Percentiles rank a stretch among this genome's conserved stretches.
phyloP scores from a whole-genome alignment of 2,329 filamentous ascomycete genomes.

The Chaetomium strumarium region DNA sequence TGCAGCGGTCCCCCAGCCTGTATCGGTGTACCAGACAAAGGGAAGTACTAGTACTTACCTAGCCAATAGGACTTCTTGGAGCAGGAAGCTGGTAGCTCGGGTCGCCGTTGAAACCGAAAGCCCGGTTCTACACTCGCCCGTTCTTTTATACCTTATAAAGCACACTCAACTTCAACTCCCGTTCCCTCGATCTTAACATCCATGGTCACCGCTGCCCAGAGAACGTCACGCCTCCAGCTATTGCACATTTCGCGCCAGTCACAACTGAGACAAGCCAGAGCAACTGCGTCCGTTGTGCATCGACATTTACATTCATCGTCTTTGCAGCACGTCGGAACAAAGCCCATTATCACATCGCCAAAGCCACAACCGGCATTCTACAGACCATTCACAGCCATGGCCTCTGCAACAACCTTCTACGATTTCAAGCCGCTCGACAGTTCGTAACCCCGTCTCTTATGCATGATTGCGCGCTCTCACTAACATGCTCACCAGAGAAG shows the following conservation, averaged over 20 bases:
- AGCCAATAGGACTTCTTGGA: too few species aligned
- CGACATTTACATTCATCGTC: neutral
- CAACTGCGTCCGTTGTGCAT: neutral
- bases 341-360: neutral
- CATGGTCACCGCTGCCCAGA: neutral
- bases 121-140: too few species aligned
- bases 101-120: too few species aligned
- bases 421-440: slow-evolving; percentile 81
- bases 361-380: neutral
- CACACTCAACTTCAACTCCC: too few species aligned
- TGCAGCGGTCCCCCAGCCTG: too few species aligned
- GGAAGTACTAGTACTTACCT: too few species aligned
- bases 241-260: neutral
- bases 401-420: slow-evolving; percentile 67
- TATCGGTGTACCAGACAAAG: too few species aligned
- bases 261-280: neutral
- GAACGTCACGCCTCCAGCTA: neutral
- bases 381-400: slow-evolving; percentile 43
- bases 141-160: neutral
- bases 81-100: too few species aligned
- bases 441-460: slow-evolving; percentile 39
- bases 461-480: slow-evolving; percentile 12
- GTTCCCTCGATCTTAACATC: neutral
- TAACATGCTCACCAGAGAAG: slow-evolving; percentile 49
- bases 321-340: neutral